Base-by-base conservation (phyloP, 371 early-diverging fungal species). In the Mortierella sp. region DNA sequence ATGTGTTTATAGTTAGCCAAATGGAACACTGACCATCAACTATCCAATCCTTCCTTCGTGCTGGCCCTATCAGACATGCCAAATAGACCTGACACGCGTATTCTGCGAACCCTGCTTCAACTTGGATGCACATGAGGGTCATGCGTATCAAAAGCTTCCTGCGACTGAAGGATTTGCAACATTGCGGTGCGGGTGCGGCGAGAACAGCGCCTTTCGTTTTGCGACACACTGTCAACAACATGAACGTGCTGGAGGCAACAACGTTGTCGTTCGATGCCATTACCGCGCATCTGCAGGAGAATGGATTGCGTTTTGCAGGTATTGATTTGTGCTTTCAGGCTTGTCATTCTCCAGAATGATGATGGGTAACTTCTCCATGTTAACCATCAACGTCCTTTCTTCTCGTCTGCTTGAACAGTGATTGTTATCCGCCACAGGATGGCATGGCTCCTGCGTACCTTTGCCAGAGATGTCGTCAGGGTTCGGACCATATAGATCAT, bases 101-200 rank as follows among this genome's bases (percentile, higher is more conserved):
- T 61, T 76, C 19, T 76, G 78, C 13, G 78, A 76, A 38, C 42
- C 54, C 1, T 76, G 78, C 60, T 76, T 76, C 27, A 27, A 70
- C 42, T 48, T 48, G 49, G 78, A 62, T 16, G 78, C 78, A 0
- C 78, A 76, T 12, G 60, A 70, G 23, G 70, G 54, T 0, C 78
- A 76, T 27, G 12, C 21, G 0, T 76, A 70, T 41, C 39, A 58
- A 9, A 69, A 54, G 12, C 24, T 60, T 3, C 34, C 31, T 24
- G 66, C 64, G 2, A 21, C 64, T 0, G 2, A 46, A 26, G 50
- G 30, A 14, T 50, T 51, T 12, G 39, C 56, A 10, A 23, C 28
- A 1, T 49, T 41, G 2, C 56, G 52, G 4, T 76, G 76, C 34
- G 65, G 65, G 1, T 76, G 76, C 46, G 76, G 76, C 3, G 76